Evolutionary conservation across 345 rosid species (phyloP), one percentile per base, ranked within the genome.

Genomic region (Hevea brasiliensis): DNA sequence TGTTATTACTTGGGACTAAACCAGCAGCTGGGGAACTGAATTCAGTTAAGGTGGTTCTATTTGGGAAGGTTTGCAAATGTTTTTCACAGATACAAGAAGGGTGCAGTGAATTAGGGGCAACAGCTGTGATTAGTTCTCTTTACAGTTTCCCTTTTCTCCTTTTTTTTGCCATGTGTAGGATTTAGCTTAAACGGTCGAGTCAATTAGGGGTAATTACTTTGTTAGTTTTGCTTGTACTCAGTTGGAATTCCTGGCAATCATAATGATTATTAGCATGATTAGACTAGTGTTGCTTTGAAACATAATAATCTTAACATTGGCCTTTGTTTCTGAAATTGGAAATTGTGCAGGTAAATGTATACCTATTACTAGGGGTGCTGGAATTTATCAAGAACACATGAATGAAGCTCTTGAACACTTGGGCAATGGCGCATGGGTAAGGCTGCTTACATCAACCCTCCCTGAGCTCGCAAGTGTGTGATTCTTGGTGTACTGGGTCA

Each of bases 371-470:
- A 89, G 97, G 83, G 97, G 97, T 73, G 95, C 78, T 74, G 97
- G 97, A 71, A 90, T 94, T 78, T 90, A 86, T 79, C 98, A 92
- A 85, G 89, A 87, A 66, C 90, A 88, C 78, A 92, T 94, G 98
- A 83, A 83, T 57, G 97, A 92, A 88, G 95, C 97, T 65, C 89
- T 92, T 61, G 79, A 86, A 73, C 90, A 85, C 48, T 81, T 90
- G 74, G 76, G 79, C 66, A 81, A 87, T 77, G 98, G 97, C 77
- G 87, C 83, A 67, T 94, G 97, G 98, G 97, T 94, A n/a, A n/a
- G n/a, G n/a, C n/a, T n/a, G n/a, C n/a, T n/a, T n/a, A n/a, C n/a
- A n/a, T n/a, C n/a, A n/a, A n/a, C n/a, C n/a, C n/a, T n/a, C n/a
- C n/a, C n/a, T n/a, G n/a, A n/a, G n/a, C n/a, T n/a, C n/a, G n/a